Evolutionary conservation across 129 eudicot species (phyloP).

Genomic region (Saposhnikovia divaricata): DNA sequence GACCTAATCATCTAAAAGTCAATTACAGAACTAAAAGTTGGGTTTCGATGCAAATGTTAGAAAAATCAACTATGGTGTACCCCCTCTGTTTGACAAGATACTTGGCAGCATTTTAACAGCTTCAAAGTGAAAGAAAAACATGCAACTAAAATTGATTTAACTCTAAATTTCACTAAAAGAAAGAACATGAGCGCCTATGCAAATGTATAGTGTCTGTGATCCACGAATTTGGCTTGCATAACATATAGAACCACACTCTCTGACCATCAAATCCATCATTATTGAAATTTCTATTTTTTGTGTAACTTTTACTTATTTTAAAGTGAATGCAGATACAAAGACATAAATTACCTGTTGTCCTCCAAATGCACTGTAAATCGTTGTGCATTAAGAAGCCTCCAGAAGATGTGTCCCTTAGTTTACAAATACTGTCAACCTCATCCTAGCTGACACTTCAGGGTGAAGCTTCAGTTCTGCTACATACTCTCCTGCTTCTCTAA

Average conservation of each 20-base stretch:
- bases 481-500: constrained; percentile 93
- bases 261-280: neutral
- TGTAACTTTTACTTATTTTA: neutral
- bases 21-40: too few relatives aligned
- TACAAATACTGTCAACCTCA: constrained; percentile 65
- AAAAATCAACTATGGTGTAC: too few relatives aligned
- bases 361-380: neutral
- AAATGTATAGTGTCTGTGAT: too few relatives aligned
- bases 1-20: too few relatives aligned
- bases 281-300: neutral
- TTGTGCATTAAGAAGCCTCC: neutral
- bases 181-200: too few relatives aligned
- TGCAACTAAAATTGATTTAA: too few relatives aligned
- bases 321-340: neutral
- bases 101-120: too few relatives aligned
- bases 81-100: too few relatives aligned
- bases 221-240: neutral
- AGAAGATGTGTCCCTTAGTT: constrained; percentile 31
- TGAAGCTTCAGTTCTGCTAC: constrained; percentile 85
- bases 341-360: neutral
- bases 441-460: constrained; percentile 84
- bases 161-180: too few relatives aligned
- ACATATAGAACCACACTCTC: neutral
- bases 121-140: too few relatives aligned
- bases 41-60: too few relatives aligned